A percentile compares a stretch with the other conserved stretches of the same genome.
These are phyloP conservation scores for Actinomortierella ambigua DNA, from an alignment of 371 early-diverging fungal species.

Conservation along the genomic window DNA sequence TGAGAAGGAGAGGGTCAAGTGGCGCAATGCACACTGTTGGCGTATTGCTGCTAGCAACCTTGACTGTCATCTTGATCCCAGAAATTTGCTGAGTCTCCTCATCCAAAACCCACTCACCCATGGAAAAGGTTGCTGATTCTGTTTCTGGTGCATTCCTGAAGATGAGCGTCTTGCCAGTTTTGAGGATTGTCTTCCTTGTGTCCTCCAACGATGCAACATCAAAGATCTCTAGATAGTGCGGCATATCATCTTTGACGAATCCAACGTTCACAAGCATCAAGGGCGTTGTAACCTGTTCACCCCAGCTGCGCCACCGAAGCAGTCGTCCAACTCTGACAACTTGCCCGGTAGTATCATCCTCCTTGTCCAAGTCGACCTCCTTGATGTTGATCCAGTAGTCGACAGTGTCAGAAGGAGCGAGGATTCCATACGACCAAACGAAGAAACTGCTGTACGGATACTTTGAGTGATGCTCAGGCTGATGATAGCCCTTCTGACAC, in stretches of 20 bases:
- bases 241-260: slow-evolving; percentile 11
- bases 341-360: slow-evolving; percentile 10
- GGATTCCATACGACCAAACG: slow-evolving; percentile 23
- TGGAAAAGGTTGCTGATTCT: slow-evolving; percentile 13
- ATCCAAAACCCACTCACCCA: slow-evolving; percentile 36
- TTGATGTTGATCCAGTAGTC: slow-evolving; percentile 24
- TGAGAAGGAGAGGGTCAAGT: slow-evolving; percentile 19
- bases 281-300: slow-evolving; percentile 7
- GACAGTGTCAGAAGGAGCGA: slow-evolving; percentile 31
- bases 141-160: slow-evolving; percentile 18
- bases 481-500: slow-evolving; percentile 43
- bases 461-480: slow-evolving; percentile 46
- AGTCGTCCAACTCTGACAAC: slow-evolving; percentile 22
- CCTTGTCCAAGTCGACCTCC: slow-evolving; percentile 21
- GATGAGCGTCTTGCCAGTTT: slow-evolving; percentile 11
- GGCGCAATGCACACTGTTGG: slow-evolving; percentile 20
- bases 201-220: slow-evolving; percentile 14
- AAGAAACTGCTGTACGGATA: slow-evolving; percentile 43
- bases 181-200: slow-evolving; percentile 6
- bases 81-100: slow-evolving; percentile 12
- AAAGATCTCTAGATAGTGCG: slow-evolving; percentile 22
- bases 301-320: slow-evolving; percentile 23
- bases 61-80: slow-evolving; percentile 26
- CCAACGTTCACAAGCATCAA: slow-evolving; percentile 35
- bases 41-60: slow-evolving; percentile 13